These are phyloP conservation scores for Synchytrium microbalum DNA, from an alignment of 371 early-diverging fungal species.

Conservation along the genomic window DNA sequence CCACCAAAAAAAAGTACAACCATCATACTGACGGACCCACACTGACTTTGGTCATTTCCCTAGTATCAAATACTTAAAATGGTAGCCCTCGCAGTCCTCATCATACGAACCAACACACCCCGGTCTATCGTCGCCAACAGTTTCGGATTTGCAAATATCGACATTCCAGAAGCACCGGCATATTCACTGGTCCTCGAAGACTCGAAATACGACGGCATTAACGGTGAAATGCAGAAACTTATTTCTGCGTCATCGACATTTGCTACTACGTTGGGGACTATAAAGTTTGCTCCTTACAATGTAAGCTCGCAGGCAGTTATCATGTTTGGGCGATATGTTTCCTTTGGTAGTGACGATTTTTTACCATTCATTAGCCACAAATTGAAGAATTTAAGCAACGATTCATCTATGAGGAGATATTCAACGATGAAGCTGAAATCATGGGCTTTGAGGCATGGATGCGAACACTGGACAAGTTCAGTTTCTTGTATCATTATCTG, in stretches of 20 bases:
- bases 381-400: neutral
- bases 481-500: slow-evolving; percentile 39
- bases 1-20: too few species aligned
- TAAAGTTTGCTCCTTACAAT: slow-evolving; percentile 12
- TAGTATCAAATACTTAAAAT: slow-evolving; percentile 37
- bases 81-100: slow-evolving; percentile 31
- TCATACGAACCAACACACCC: slow-evolving; percentile 39
- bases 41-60: slow-evolving; percentile 33
- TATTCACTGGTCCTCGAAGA: slow-evolving; percentile 28
- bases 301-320: too few species aligned
- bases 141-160: slow-evolving; percentile 31
- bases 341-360: too few species aligned
- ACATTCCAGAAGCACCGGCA: slow-evolving; percentile 36
- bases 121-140: slow-evolving; percentile 34
- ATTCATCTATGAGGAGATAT: slow-evolving; percentile 30
- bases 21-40: too few species aligned
- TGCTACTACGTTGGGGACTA: neutral
- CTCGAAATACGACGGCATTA: slow-evolving; percentile 9
- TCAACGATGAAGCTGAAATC: neutral
- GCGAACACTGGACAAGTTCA: slow-evolving; percentile 25
- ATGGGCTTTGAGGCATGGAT: slow-evolving; percentile 27
- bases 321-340: too few species aligned
- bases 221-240: slow-evolving; percentile 4
- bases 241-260: neutral
- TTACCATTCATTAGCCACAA: too few species aligned